Conservation (phyloP, 176 grass and related monocot species). For the Carex pumila region DNA sequence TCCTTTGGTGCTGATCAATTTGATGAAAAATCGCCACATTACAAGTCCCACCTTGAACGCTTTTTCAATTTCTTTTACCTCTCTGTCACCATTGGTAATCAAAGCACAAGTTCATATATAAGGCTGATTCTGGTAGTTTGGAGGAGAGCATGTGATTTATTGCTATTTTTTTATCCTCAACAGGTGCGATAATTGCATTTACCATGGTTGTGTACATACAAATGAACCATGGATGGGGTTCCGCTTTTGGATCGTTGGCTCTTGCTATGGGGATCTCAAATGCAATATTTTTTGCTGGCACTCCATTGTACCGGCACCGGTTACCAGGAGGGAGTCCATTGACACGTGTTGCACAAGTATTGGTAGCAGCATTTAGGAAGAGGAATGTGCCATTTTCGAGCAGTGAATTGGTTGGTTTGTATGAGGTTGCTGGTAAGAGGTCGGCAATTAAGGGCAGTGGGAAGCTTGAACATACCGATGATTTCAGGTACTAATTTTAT, state of each 20-base stretch:
- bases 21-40: constrained; percentile 45
- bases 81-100: constrained; percentile 53
- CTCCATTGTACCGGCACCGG: constrained; percentile 62
- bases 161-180: neutral
- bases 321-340: constrained; percentile 77
- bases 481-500: constrained; percentile 31
- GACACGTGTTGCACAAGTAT: constrained; percentile 68
- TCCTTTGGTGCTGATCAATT: constrained; percentile 96
- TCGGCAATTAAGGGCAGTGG: constrained; percentile 71
- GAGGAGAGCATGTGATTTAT: neutral
- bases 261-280: constrained; percentile 76
- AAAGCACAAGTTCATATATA: neutral
- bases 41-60: constrained; percentile 57
- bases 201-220: constrained; percentile 81
- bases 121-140: neutral
- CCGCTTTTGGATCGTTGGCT: constrained; percentile 72
- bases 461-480: constrained; percentile 90
- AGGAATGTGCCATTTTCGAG: constrained; percentile 34
- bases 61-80: constrained; percentile 97
- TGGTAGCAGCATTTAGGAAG: constrained; percentile 71
- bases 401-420: constrained; percentile 46
- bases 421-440: constrained; percentile 62
- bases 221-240: constrained; percentile 70
- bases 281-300: constrained; percentile 74
- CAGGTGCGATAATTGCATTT: constrained; percentile 67